Evolutionary conservation across 768 basidiomycete genomes (phyloP), one percentile per base, ranked within the genome.

Genomic region (Amanita pallidorosea): DNA sequence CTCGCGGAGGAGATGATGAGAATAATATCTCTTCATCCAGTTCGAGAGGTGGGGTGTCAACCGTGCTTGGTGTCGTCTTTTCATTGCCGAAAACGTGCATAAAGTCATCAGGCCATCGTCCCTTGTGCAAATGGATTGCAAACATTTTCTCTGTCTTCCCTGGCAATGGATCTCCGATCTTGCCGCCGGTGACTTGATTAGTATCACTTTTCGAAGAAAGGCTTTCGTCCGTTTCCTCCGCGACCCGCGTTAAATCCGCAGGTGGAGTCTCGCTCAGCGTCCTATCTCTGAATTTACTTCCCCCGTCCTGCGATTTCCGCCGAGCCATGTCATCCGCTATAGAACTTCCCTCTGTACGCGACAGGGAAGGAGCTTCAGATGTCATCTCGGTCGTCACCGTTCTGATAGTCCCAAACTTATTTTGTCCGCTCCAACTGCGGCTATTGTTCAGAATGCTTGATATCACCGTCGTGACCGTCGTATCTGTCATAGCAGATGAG

Each of bases 91-190:
- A 76, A 25, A 70, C 79, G 56, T 80, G 79, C 50, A 88, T 61
- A 61, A 88, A 85, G 63, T 88, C 86, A 64, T 88, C 85, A 0
- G 88, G 85, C 85, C 85, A 88, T 63, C 84, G 87, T 52, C 83
- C 86, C 62, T 88, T 85, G 31, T 80, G 79, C 31, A 88, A 75
- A 49, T 80, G 74, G 55, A 87, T 70, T 20, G 69, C 68, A 55
- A 62, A 58, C 53, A 55, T 59, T 56, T 65, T 69, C 49, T 67
- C 69, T 42, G 56, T 37, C 43, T 60, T 58, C 54, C 69, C 63
- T 11, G 55, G 51, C 53, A 58, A 60, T 27, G 52, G 56, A 60
- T 22, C 63, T 65, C 48, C 64, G 70, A 37, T 67, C 67, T 47
- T 71, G 50, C 56, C 61, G 29, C 62, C 64, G 48, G 64, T 70